These are phyloP conservation scores for Apophysomyces variabilis DNA, from an alignment of 371 early-diverging fungal genomes.

Conservation along the genomic window DNA sequence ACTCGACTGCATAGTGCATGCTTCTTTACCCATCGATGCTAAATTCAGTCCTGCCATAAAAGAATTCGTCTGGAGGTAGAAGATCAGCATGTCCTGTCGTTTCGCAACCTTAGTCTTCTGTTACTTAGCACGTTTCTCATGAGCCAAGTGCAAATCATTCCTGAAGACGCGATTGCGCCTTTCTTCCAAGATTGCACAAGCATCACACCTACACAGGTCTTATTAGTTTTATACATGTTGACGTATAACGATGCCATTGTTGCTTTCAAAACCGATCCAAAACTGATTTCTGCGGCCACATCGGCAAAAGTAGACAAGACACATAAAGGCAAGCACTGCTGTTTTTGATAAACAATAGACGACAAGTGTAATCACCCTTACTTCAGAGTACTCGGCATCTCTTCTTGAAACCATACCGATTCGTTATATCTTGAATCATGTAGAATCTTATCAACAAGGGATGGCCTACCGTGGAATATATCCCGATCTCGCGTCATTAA, in stretches of 20 bases:
- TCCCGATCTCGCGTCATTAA: slow-evolving; percentile 44
- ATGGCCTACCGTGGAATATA: slow-evolving; percentile 45
- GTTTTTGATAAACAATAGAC: too few relatives aligned
- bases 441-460: slow-evolving; percentile 34
- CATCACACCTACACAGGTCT: slow-evolving; percentile 41
- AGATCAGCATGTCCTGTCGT: background rate
- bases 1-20: slow-evolving; percentile 38
- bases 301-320: slow-evolving; percentile 14
- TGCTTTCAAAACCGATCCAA: slow-evolving; percentile 39
- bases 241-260: slow-evolving; percentile 45
- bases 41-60: slow-evolving; percentile 41
- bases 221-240: slow-evolving; percentile 48
- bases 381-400: slow-evolving; percentile 38
- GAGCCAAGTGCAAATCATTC: slow-evolving; percentile 31
- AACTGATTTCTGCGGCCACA: slow-evolving; percentile 21
- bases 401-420: slow-evolving; percentile 44
- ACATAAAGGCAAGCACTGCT: slow-evolving; percentile 28
- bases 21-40: slow-evolving; percentile 41
- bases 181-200: slow-evolving; percentile 28
- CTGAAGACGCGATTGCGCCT: slow-evolving; percentile 32
- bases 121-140: slow-evolving; percentile 16
- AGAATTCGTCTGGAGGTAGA: slow-evolving; percentile 46
- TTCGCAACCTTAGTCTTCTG: slow-evolving; percentile 24
- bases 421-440: slow-evolving; percentile 44
- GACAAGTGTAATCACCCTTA: background rate